Evolutionary conservation across 1,284 basidiomycete species (phyloP).

Genomic region (Ustilago vetiveriae): DNA sequence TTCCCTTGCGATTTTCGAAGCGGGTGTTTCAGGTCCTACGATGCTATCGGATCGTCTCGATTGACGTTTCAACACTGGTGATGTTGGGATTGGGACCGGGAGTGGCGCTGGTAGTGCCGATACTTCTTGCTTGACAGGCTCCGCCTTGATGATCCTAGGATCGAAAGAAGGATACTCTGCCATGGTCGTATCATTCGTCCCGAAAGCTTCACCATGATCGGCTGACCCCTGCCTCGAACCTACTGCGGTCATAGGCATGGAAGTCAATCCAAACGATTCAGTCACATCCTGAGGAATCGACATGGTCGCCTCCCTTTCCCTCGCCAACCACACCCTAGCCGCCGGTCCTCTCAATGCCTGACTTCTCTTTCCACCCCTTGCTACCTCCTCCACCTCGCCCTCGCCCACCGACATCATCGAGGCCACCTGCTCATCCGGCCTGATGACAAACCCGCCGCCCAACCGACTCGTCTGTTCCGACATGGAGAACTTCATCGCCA

Average conservation of each 20-base stretch:
- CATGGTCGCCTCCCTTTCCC: conserved; percentile 35
- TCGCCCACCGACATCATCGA: conserved; percentile 20
- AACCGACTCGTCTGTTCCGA: conserved; percentile 10
- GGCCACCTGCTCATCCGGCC: conserved; percentile 23
- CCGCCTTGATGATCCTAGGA: conserved; percentile 7
- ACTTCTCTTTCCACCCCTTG: neutral
- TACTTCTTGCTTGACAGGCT: no score
- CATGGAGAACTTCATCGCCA: conserved; percentile 35
- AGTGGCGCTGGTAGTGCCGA: no score
- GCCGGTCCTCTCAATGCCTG: neutral
- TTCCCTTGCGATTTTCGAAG: conserved; percentile 38
- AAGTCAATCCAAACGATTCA: conserved; percentile 31
- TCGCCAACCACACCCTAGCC: conserved; percentile 1
- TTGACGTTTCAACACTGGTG: conserved; percentile 13
- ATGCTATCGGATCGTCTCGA: conserved; percentile 11
- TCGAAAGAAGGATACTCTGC: conserved; percentile 30
- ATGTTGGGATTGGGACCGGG: no score
- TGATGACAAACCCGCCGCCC: conserved; percentile 32
- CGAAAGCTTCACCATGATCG: conserved; percentile 6
- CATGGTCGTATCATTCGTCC: conserved; percentile 12
- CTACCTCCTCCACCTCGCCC: conserved; percentile 13
- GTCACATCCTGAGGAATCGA: conserved; percentile 41
- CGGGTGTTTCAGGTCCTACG: conserved; percentile 16
- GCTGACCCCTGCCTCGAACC: neutral
- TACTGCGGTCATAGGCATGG: conserved; percentile 13